Base-by-base conservation (phyloP, 2,329 filamentous ascomycete species). In the Penicillium sp. region DNA sequence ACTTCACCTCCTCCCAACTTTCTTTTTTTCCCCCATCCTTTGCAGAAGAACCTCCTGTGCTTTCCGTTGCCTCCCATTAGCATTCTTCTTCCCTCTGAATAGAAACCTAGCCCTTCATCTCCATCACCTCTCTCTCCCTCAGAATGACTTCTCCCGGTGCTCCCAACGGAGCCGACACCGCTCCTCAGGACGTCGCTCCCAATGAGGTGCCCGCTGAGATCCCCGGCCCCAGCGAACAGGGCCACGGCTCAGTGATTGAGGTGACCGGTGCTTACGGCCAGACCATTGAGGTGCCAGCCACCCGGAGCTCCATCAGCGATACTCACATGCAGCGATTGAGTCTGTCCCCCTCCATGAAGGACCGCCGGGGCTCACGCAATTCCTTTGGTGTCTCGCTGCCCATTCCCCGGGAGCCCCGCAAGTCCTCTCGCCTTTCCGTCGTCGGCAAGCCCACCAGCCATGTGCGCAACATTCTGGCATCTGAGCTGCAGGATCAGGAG, bases 321-420 rank as follows among this genome's bases (percentile, higher is more conserved):
- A 75, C 78, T 58, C 84, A 83, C 71, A 88, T 88, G 84, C 85
- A 88, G 76, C 82, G 79, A 60, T 74, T 89, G 61, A 86, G 82
- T 59, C 70, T 83, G 39, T 74, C 78, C 9, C 84, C 84, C n/a
- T 87, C 83, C 11, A 80, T 81, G 73, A 81, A 76, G 67, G 81
- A 85, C 56, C 76, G 85, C 53, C 73, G 85, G 57, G 76, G 79
- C 40, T 88, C 85, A 32, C 80, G 85, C 54, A 89, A 88, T 77
- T 88, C 84, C 25, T 88, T 88, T 62, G 85, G 85, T 53, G 76
- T 82, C 41, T 79, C 84, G 12, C 78, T 89, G n/a, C 85, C 85
- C 46, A 89, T 89, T 58, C 85, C 85, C 41, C 75, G 82, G 55
- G 80, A 82, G 39, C 85, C 86, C 68, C 79, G 84, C 56, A 78